Base-by-base conservation (phyloP, 1,284 basidiomycete species). In the Leccinum fallax region DNA sequence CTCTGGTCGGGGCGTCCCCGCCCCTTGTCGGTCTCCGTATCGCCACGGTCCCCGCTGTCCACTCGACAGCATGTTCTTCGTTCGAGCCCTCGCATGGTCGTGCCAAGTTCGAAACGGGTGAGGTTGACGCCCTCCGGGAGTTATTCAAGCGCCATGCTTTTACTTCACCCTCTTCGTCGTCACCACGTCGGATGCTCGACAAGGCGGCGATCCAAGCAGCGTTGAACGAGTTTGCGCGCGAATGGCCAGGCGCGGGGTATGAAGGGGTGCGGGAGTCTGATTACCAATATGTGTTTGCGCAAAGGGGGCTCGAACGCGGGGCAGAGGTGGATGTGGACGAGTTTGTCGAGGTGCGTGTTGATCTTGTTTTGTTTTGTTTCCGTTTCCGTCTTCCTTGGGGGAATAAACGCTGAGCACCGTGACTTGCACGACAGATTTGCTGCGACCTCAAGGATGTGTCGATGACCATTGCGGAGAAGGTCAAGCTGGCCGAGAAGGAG, bases 391-490 rank as follows among this genome's bases (percentile, higher is more conserved):
- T n/a, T 26, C 24, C 16, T 26, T 26, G 43, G 19, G 43, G 19
- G 19, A 21, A 48, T 13, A 21, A 48, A 21, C 16, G 1, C 49
- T 53, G 30, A 53, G 11, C 28, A 26, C 13, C 13, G 11, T 11
- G 43, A 7, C 36, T 7, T 28, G 15, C 32, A 2, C 16, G 4
- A 36, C 26, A 93, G 87, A 86, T 94, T 55, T 94, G 90, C 62
- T 92, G 89, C 2, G 89, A 86, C 56, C 78, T 95, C 65, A 94
- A 94, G 74, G 92, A 95, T 67, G 83, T 94, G n/a, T 84, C 84
- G 60, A 86, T 87, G 71, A 79, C 81, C 56, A 88, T 81, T 73
- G 78, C 75, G 11, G 49, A 51, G 15, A 51, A 51, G 58, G 77
- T 67, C 34, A 71, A 71, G 60, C 66, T 69, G 43, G 73, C 65